Evolutionary conservation across 2,329 filamentous ascomycete genomes (phyloP).

Genomic region (Pyricularia grisea): DNA sequence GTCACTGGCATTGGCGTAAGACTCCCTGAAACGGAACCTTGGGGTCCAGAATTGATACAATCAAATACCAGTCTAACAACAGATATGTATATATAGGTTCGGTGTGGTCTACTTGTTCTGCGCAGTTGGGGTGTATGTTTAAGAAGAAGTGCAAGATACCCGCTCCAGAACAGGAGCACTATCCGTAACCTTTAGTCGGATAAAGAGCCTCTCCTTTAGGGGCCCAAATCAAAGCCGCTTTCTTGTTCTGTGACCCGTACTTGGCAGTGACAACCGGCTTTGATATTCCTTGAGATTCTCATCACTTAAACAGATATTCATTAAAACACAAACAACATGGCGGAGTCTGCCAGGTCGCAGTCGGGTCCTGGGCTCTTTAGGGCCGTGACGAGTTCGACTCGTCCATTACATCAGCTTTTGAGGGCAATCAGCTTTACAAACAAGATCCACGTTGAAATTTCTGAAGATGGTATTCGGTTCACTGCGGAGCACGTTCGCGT

Average conservation of each 20-base stretch:
- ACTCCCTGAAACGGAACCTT: slow-evolving; percentile 10
- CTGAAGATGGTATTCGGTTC: slow-evolving; percentile 76
- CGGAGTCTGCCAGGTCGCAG: neutral
- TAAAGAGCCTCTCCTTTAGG: neutral
- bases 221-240: neutral
- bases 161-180: slow-evolving; percentile 3
- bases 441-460: slow-evolving; percentile 61
- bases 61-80: slow-evolving; percentile 3
- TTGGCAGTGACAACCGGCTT: slow-evolving; percentile 11
- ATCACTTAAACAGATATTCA: neutral
- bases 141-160: slow-evolving; percentile 32
- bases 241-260: slow-evolving; percentile 8
- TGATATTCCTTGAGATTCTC: slow-evolving; percentile 2
- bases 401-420: slow-evolving; percentile 58
- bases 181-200: neutral
- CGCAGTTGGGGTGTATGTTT: slow-evolving; percentile 97
- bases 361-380: slow-evolving; percentile 49
- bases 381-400: slow-evolving; percentile 68
- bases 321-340: neutral
- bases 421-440: slow-evolving; percentile 51
- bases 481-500: slow-evolving; percentile 80
- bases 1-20: slow-evolving; percentile 83
- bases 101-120: slow-evolving; percentile 98
- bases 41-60: neutral
- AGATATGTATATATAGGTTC: slow-evolving; percentile 48